Percentiles rank a stretch among this genome's conserved stretches.
phyloP scores from a whole-genome alignment of 176 grass and related monocot genomes.

The Juncus effusus region DNA sequence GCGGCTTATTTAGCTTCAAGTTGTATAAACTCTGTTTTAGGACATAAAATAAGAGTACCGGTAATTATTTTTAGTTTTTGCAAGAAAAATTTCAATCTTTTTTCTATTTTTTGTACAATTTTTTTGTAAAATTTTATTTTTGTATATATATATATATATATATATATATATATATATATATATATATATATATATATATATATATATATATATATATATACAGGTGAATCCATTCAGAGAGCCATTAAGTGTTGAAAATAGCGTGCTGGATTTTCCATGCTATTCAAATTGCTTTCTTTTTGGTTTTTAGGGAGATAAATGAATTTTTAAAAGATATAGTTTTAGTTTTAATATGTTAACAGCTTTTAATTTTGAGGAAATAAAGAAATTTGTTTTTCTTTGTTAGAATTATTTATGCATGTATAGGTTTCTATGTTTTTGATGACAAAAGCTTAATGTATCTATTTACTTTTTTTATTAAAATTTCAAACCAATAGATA shows the following conservation, averaged over 20 bases:
- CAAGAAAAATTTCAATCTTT: no score
- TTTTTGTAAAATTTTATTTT: conserved; percentile 3
- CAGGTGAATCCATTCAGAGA: conserved; percentile 95
- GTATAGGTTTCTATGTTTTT: no score
- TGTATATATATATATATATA: no score
- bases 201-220: conserved; percentile 49
- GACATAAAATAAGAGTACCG: conserved; percentile 46
- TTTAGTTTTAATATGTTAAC: no score
- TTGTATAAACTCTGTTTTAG: conserved; percentile 59
- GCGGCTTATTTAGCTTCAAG: conserved; percentile 78
- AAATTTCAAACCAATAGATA: no score
- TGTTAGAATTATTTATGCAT: no score
- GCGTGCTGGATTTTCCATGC: conserved; percentile 64
- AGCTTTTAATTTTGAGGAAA: no score
- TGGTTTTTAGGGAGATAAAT: conserved; percentile 72
- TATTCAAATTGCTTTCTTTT: conserved; percentile 92
- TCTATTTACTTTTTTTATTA: no score
- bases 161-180: no score
- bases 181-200: no score
- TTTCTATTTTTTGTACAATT: conserved; percentile 7
- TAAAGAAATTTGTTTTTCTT: no score
- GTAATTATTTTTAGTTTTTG: conserved; percentile 53
- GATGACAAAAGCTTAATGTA: no score
- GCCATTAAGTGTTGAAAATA: conserved; percentile 63
- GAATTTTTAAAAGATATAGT: neutral